phyloP scores from a whole-genome alignment of 352 stramenopile genomes.

The Halophytophthora batemanensis region DNA sequence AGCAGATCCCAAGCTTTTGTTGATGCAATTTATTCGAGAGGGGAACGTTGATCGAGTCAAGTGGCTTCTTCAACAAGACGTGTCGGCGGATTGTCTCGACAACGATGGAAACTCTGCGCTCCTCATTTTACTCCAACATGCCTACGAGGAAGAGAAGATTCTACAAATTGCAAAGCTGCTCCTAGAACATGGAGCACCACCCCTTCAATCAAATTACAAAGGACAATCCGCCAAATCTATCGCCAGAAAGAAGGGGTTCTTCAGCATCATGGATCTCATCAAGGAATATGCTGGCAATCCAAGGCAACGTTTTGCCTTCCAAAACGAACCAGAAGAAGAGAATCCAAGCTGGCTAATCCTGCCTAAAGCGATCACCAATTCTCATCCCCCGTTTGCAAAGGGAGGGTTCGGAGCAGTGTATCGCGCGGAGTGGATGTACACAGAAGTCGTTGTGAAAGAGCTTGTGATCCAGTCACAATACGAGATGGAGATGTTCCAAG shows the following conservation, averaged over 20 bases:
- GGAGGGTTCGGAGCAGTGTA: conserved; percentile 14
- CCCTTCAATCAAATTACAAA: too few species aligned
- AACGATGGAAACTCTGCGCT: conserved; percentile 3
- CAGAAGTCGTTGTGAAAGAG: conserved; percentile 14
- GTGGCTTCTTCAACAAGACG: too few species aligned
- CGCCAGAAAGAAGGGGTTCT: too few species aligned
- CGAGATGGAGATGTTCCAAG: conserved; percentile 7
- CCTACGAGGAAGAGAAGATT: conserved; percentile 10
- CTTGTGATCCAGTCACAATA: conserved; percentile 2
- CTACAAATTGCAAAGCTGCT: conserved; percentile 13
- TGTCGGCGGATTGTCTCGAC: conserved; percentile 1
- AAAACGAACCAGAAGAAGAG: conserved; percentile 2
- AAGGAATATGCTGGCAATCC: too few species aligned
- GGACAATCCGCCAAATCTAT: too few species aligned
- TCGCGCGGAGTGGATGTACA: conserved; percentile 10
- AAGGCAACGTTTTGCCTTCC: too few species aligned
- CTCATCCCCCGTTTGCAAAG: background rate
- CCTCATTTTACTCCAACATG: background rate
- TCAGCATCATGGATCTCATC: too few species aligned
- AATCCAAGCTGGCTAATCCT: conserved; percentile 7
- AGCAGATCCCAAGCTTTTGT: too few species aligned
- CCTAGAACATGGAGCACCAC: conserved; percentile 6
- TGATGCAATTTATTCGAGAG: too few species aligned
- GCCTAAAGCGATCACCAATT: background rate
- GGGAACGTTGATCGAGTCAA: too few species aligned